Evolutionary conservation across 1,284 basidiomycete genomes (phyloP).

Genomic region (Leucoagaricus sp.): DNA sequence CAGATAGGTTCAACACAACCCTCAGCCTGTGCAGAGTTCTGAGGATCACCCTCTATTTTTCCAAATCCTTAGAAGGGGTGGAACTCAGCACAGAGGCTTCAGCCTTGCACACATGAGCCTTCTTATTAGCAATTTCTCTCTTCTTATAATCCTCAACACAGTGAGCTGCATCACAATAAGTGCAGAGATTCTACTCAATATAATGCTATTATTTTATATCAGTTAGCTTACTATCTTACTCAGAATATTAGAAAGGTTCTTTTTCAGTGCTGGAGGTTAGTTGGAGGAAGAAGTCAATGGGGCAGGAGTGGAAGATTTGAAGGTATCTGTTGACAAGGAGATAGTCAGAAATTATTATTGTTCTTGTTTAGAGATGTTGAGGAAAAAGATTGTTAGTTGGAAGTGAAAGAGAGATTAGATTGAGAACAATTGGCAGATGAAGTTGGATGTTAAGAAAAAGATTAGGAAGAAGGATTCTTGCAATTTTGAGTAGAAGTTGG

Average conservation of each 20-base stretch:
- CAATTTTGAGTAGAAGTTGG: no score
- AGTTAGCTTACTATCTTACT: background rate
- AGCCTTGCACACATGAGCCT: background rate
- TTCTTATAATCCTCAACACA: no score
- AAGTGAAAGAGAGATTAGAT: background rate
- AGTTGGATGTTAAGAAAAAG: no score
- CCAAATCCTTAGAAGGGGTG: slow-evolving; percentile 54
- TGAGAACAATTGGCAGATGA: no score
- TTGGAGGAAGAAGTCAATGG: no score
- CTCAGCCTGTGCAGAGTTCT: slow-evolving; percentile 30
- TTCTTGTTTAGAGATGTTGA: no score
- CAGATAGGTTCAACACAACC: background rate
- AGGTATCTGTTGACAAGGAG: no score
- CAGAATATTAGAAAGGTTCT: background rate
- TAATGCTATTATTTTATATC: background rate
- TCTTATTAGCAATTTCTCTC: background rate
- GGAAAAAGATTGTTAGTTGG: background rate
- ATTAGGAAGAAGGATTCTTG: no score
- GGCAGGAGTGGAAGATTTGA: no score
- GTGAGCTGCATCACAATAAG: background rate
- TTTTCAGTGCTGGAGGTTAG: no score
- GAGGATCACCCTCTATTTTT: slow-evolving; percentile 43
- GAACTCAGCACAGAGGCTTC: slow-evolving; percentile 30
- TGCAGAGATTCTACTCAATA: background rate
- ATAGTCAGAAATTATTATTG: no score